A percentile compares a stretch with the other conserved stretches of the same genome.
Conservation (phyloP, 805 yeast genomes). For the Gaillardinia entomophila region DNA sequence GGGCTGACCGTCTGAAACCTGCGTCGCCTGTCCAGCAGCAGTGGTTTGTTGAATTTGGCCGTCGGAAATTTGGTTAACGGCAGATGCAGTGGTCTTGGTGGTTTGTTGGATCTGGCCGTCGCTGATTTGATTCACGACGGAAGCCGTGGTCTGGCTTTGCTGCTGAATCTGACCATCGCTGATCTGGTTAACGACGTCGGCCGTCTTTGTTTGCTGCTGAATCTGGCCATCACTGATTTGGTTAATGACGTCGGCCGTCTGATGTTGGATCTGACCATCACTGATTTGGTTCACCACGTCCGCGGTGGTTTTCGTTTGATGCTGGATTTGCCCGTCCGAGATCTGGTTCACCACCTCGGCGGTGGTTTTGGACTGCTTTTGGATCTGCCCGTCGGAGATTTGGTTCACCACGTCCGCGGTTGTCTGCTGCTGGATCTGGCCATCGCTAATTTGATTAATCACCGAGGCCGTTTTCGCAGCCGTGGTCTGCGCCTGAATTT, state of each 20-base stretch:
- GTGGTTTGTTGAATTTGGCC: slow-evolving; percentile 14
- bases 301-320: slow-evolving; percentile 19
- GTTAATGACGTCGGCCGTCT: slow-evolving; percentile 5
- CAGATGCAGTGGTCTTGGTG: slow-evolving; percentile 15
- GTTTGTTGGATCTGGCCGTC: slow-evolving; percentile 30
- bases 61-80: slow-evolving; percentile 11
- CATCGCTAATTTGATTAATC: slow-evolving; percentile 22
- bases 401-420: slow-evolving; percentile 18
- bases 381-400: slow-evolving; percentile 27
- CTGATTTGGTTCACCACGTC: slow-evolving; percentile 25
- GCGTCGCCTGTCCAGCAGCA: slow-evolving; percentile 25
- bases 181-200: slow-evolving; percentile 19
- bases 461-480: slow-evolving; percentile 12
- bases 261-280: slow-evolving; percentile 28
- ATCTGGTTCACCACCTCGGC: slow-evolving; percentile 23
- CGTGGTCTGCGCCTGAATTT: slow-evolving; percentile 9
- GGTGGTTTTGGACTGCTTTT: slow-evolving; percentile 10
- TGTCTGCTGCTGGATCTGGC: slow-evolving; percentile 22
- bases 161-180: slow-evolving; percentile 32
- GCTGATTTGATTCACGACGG: slow-evolving; percentile 35
- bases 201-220: slow-evolving; percentile 5
- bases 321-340: slow-evolving; percentile 26
- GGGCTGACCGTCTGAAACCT: slow-evolving; percentile 39
- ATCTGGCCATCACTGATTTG: slow-evolving; percentile 6
- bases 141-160: slow-evolving; percentile 12